phyloP scores from a whole-genome alignment of 2,329 filamentous ascomycete genomes.

The Trichoderma arundinaceum region DNA sequence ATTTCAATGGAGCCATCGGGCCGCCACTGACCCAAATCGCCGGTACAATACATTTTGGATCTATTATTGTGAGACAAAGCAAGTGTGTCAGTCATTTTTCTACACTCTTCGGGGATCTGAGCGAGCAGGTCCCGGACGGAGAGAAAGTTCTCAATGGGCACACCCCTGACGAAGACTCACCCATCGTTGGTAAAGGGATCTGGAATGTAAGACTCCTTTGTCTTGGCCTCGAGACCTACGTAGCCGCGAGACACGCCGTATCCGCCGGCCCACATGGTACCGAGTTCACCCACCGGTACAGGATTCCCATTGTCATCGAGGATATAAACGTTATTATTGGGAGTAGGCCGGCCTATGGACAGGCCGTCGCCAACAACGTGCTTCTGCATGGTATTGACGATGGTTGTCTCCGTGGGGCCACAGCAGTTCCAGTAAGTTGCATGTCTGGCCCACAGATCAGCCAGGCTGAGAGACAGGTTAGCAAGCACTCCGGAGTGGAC shows the following conservation, averaged over 20 bases:
- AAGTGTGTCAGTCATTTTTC: conserved; percentile 17
- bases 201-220: conserved; percentile 53
- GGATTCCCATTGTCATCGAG: conserved; percentile 54
- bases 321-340: conserved; percentile 63
- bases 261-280: conserved; percentile 64
- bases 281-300: conserved; percentile 54
- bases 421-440: conserved; percentile 62
- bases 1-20: conserved; percentile 59
- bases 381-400: conserved; percentile 62
- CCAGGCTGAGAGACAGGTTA: conserved; percentile 43
- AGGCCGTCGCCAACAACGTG: conserved; percentile 54
- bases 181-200: conserved; percentile 60
- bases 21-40: conserved; percentile 62
- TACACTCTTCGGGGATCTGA: background rate
- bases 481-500: background rate
- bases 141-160: background rate
- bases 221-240: conserved; percentile 58
- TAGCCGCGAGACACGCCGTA: conserved; percentile 62
- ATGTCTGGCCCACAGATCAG: conserved; percentile 59
- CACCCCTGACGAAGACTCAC: conserved; percentile 43
- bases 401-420: conserved; percentile 65
- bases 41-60: conserved; percentile 63
- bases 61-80: conserved; percentile 29
- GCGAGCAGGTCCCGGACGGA: background rate
- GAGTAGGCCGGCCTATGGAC: conserved; percentile 61